phyloP scores from a whole-genome alignment of 305 asterid genomes.

The Withania somnifera region DNA sequence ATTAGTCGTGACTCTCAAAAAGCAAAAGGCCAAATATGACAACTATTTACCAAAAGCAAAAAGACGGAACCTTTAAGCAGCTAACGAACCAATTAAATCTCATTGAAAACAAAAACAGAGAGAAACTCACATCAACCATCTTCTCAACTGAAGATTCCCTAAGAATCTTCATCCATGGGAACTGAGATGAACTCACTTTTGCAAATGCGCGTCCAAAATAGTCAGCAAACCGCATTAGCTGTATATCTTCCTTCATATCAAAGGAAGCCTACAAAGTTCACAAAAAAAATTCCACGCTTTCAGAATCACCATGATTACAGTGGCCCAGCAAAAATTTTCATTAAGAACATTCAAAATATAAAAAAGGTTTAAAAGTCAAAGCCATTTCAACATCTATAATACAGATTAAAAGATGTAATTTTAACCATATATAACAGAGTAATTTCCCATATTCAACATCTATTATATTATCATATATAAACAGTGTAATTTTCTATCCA shows the following conservation, averaged over 20 bases:
- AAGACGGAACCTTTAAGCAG: background rate
- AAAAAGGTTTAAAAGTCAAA: no score
- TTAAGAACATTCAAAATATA: no score
- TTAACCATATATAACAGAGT: no score
- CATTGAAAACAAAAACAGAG: background rate
- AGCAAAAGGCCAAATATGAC: no score
- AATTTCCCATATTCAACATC: no score
- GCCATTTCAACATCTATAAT: no score
- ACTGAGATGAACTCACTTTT: slow-evolving; percentile 28
- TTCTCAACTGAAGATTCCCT: slow-evolving; percentile 30
- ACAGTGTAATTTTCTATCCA: no score
- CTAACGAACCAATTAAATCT: background rate
- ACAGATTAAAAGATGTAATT: no score
- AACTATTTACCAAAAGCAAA: no score
- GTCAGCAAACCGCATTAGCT: slow-evolving; percentile 38
- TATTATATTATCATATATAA: no score
- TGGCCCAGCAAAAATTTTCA: no score
- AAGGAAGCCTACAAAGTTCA: slow-evolving; percentile 14
- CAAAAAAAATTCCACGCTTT: background rate
- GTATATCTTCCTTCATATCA: slow-evolving; percentile 31
- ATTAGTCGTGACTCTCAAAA: background rate
- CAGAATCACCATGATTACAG: no score
- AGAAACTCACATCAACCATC: slow-evolving; percentile 36
- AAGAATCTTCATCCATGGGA: slow-evolving; percentile 41
- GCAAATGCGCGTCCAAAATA: slow-evolving; percentile 38